Evolutionary conservation across 345 rosid species (phyloP).

Genomic region (Boechera stricta): DNA sequence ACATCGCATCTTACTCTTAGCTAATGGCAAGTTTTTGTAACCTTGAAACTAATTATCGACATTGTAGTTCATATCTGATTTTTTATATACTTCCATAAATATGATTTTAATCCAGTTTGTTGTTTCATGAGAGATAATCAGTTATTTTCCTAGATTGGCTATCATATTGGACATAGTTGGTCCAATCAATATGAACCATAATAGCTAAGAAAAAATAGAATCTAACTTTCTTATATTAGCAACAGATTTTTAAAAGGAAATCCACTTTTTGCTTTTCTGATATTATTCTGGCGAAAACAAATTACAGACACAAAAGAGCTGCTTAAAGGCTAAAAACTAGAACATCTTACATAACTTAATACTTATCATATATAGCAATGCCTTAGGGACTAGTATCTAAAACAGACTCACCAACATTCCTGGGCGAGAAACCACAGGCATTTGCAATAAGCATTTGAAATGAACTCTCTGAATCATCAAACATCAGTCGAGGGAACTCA

Average conservation of each 20-base stretch:
- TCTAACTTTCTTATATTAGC: conserved; percentile 29
- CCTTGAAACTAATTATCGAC: background rate
- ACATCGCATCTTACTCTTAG: background rate
- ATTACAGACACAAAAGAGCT: conserved; percentile 35
- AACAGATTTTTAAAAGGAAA: conserved; percentile 20
- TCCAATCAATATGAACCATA: background rate
- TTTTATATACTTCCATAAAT: background rate
- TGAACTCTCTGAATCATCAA: conserved; percentile 81
- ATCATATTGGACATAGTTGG: background rate
- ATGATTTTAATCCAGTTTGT: background rate
- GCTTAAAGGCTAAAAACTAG: conserved; percentile 38
- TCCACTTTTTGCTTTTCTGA: conserved; percentile 34
- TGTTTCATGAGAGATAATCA: background rate
- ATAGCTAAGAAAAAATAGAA: conserved; percentile 10
- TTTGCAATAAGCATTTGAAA: conserved; percentile 72
- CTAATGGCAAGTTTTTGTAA: background rate
- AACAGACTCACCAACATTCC: conserved; percentile 58
- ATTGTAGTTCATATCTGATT: conserved; percentile 6
- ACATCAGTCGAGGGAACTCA: conserved; percentile 74
- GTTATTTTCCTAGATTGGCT: background rate
- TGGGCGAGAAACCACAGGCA: conserved; percentile 65
- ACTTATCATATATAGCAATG: conserved; percentile 22
- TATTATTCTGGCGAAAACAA: conserved; percentile 35
- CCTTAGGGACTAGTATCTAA: conserved; percentile 44
- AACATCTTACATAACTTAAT: conserved; percentile 37